Evolutionary conservation across 2,329 filamentous ascomycete genomes (phyloP).

Genomic region (Aspergillus calidoustus): DNA sequence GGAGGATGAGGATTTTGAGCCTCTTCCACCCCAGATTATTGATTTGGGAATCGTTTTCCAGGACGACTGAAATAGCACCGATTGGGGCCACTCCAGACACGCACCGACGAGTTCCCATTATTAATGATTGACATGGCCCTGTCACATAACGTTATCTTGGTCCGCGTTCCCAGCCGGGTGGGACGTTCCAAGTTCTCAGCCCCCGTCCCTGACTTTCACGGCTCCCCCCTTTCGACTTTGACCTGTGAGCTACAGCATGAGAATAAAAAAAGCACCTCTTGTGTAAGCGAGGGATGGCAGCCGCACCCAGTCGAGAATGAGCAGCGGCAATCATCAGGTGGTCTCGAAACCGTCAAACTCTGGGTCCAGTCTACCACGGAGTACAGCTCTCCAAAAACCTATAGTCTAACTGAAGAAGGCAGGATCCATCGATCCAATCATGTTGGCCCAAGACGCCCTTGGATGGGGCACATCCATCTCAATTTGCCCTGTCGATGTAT

Average conservation of each 20-base stretch:
- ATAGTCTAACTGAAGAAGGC: slow-evolving; percentile 1
- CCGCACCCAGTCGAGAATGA: neutral
- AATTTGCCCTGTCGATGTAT: neutral
- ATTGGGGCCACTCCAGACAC: neutral
- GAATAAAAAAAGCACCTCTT: neutral
- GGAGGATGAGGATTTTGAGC: slow-evolving; percentile 13
- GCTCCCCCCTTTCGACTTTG: neutral
- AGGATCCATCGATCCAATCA: slow-evolving; percentile 6
- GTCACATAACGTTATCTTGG: slow-evolving; percentile 1
- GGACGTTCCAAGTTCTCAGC: slow-evolving; percentile 8
- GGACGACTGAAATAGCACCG: slow-evolving; percentile 1
- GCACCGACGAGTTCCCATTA: neutral
- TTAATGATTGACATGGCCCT: slow-evolving; percentile 8
- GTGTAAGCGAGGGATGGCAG: slow-evolving; percentile 16
- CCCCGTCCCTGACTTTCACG: slow-evolving; percentile 6
- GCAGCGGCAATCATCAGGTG: neutral
- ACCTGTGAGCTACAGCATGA: neutral
- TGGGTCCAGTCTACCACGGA: slow-evolving; percentile 4
- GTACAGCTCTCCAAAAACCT: neutral
- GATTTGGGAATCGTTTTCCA: neutral
- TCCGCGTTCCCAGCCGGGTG: slow-evolving; percentile 7
- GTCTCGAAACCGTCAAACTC: slow-evolving; percentile 3
- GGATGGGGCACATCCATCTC: neutral
- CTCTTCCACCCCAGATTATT: slow-evolving; percentile 16
- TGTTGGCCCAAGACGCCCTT: neutral